phyloP scores from a whole-genome alignment of 2,329 filamentous ascomycete genomes.

The Aspergillus fischeri region DNA sequence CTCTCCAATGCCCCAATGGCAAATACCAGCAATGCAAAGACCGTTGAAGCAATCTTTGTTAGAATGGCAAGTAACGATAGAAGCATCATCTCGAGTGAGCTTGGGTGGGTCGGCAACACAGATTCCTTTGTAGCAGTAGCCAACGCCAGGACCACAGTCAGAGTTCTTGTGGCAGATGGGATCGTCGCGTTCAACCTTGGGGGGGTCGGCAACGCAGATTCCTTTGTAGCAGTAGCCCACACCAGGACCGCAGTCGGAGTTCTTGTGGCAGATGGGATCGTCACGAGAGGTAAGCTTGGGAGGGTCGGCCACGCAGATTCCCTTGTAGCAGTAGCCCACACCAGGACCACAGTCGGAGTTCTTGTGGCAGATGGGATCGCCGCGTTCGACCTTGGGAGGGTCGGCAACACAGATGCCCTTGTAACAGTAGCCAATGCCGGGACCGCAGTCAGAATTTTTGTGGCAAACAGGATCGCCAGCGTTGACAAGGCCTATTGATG shows the following conservation, averaged over 20 bases:
- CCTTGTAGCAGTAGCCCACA: not conserved
- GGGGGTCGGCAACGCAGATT: too few species aligned
- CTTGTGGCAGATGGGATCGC: not conserved
- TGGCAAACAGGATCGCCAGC: not conserved
- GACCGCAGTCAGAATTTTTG: not conserved
- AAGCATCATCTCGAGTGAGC: not conserved
- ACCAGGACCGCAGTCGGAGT: too few species aligned
- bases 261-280: not conserved
- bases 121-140: not conserved
- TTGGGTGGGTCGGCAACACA: not conserved
- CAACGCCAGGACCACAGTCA: not conserved
- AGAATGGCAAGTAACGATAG: not conserved
- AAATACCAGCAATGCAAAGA: not conserved
- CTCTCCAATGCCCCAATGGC: not conserved
- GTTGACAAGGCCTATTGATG: not conserved
- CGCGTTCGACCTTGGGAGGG: not conserved
- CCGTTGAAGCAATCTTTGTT: not conserved
- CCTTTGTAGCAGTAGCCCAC: too few species aligned
- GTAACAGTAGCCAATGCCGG: not conserved
- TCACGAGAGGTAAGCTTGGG: not conserved
- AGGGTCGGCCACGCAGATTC: not conserved
- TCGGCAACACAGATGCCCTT: not conserved
- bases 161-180: not conserved
- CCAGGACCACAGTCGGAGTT: not conserved
- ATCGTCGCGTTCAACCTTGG: too few species aligned